These are phyloP conservation scores for Calocybe cyanea DNA, from an alignment of 768 basidiomycete species.

Conservation along the genomic window DNA sequence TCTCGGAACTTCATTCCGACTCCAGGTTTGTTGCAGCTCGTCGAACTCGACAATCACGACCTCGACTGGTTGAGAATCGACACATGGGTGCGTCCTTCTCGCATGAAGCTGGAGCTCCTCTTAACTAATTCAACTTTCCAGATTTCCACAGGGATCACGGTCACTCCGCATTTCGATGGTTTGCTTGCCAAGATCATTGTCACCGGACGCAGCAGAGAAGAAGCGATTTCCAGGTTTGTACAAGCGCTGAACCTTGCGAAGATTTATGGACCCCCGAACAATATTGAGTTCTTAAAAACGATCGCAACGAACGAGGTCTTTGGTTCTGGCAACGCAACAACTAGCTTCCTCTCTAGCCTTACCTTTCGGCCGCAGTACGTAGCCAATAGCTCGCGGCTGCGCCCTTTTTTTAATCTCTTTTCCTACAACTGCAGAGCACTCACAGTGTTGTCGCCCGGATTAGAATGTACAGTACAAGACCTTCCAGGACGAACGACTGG, in stretches of 20 bases:
- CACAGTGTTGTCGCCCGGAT: slow-evolving; percentile 50
- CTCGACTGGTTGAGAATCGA: slow-evolving; percentile 59
- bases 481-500: slow-evolving; percentile 50
- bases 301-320: slow-evolving; percentile 40
- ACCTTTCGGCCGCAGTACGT: slow-evolving; percentile 36
- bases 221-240: slow-evolving; percentile 41
- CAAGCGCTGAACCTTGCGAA: slow-evolving; percentile 33
- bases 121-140: slow-evolving; percentile 11
- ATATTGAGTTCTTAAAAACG: slow-evolving; percentile 45
- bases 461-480: slow-evolving; percentile 58
- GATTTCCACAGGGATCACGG: slow-evolving; percentile 46
- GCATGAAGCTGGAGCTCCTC: too few species aligned
- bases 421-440: slow-evolving; percentile 28
- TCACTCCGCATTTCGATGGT: slow-evolving; percentile 56
- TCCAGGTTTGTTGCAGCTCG: slow-evolving; percentile 59
- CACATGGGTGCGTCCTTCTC: slow-evolving; percentile 39
- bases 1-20: slow-evolving; percentile 52
- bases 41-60: slow-evolving; percentile 28
- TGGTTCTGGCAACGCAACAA: slow-evolving; percentile 40
- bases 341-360: slow-evolving; percentile 45
- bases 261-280: slow-evolving; percentile 59
- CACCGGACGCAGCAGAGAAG: slow-evolving; percentile 38
- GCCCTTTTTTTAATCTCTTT: not conserved
- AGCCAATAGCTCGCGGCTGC: not conserved
- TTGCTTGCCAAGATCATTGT: slow-evolving; percentile 61